Evolutionary conservation across 129 eudicot species (phyloP).

Genomic region (Tanacetum coccineum): DNA sequence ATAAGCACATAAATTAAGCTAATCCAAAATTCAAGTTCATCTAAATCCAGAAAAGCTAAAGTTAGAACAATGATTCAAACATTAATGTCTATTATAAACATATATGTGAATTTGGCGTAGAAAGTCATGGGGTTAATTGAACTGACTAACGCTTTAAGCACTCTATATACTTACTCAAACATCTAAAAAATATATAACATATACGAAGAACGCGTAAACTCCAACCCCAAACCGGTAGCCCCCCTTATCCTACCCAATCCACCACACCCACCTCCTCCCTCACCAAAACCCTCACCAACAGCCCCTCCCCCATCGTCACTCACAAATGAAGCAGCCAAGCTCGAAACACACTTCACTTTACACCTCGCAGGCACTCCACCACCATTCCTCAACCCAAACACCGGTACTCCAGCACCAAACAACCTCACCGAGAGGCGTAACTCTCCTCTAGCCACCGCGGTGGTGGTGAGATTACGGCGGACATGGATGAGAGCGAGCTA

Average conservation of each 20-base stretch:
- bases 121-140: too few species aligned
- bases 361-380: conserved; percentile 25
- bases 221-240: conserved; percentile 38
- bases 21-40: too few species aligned
- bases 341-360: conserved; percentile 49
- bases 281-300: conserved; percentile 27
- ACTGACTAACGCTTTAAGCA: too few species aligned
- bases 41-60: too few species aligned
- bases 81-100: conserved; percentile 13
- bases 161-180: conserved; percentile 63
- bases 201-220: conserved; percentile 40
- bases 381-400: conserved; percentile 14
- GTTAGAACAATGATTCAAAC: too few species aligned
- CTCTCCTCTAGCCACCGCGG: conserved; percentile 1
- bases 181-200: conserved; percentile 87
- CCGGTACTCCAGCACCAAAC: conserved; percentile 3
- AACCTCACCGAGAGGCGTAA: conserved; percentile 22
- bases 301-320: conserved; percentile 62
- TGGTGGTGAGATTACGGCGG: conserved; percentile 25
- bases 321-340: conserved; percentile 58
- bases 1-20: too few species aligned
- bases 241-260: conserved; percentile 55
- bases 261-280: conserved; percentile 47
- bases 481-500: conserved; percentile 33
- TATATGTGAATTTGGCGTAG: too few species aligned